Evolutionary conservation across 306 rosid genomes (phyloP), one percentile per base, ranked within the genome.

Genomic region (Prunus fruticosa): DNA sequence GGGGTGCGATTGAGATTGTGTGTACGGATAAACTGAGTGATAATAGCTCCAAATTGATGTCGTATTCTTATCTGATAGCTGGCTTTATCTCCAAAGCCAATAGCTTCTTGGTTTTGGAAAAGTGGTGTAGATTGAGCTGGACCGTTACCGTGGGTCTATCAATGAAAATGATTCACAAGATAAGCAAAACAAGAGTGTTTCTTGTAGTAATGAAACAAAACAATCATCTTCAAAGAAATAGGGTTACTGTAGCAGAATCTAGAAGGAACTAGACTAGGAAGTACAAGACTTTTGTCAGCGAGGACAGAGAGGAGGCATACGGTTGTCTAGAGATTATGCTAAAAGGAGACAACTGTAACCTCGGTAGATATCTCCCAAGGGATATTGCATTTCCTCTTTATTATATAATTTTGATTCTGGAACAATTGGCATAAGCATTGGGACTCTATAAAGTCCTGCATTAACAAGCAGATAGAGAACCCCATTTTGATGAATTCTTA

Each of bases 51-150:
- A 68, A 66, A 67, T 9, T 10, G 2, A 73, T 46, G 69, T 47
- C 53, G 43, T 69, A 58, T 71, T 56, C 19, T 57, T 65, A 34
- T 57, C 67, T 52, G 25, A 38, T 19, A 41, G 61, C 57, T n/a
- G 76, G 58, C 71, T 79, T 67, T 56, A 38, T 72, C 19, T 79
- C 54, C 46, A 28, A 80, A 15, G 67, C 22, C 23, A 41, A 57
- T 11, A 14, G 45, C 67, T 66, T 80, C 71, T 79, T 73, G 52
- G 46, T 79, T 64, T 65, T 47, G 69, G 72, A 19, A 34, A 78
- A 57, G 10, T 28, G 76, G 74, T 52, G 69, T 56, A 63, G 63
- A 45, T 67, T 65, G 67, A 50, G 64, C 38, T 3, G 0, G 58
- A 66, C 20, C 67, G 19, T 46, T 28, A 67, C 64, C 10, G 45